Evolutionary conservation across 2,329 filamentous ascomycete species (phyloP), one percentile per base, ranked within the genome.

Genomic region (Chrysosporium queenslandicum): DNA sequence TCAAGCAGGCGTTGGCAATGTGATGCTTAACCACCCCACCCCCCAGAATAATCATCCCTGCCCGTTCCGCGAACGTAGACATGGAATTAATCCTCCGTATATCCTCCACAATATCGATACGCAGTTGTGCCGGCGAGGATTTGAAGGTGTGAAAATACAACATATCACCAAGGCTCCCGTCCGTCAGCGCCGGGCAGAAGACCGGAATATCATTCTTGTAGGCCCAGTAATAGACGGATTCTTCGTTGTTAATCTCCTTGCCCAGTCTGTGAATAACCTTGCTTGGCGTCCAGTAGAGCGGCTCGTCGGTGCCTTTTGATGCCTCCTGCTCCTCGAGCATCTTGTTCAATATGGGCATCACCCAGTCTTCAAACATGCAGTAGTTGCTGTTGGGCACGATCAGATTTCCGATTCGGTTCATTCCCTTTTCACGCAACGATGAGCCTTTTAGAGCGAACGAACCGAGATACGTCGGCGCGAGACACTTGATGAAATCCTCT

Each of bases 111-210:
- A 97, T 88, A 66, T 97, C 92, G 55, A 96, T 81, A 53, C 83
- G 81, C 39, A 98, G 77, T 68, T 91, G 86, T 55, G 75, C 73
- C 2, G 91, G 91, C 1, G 87, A 90, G 0, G 87, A 72, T 67
- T 91, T 92, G 79, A 89, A 98, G 0, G 90, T 94, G 72, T 98
- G 91, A 68, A 98, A 97, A 71, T 96, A 97, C 37, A 98, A 76
- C 92, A 98, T 98, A 68, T 98, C 92, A 4, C 92, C 92, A 18
- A 98, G 72, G 61, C 87, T 94, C 16, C 92, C 92, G 64, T 98
- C 92, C 0, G 92, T 98, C 61, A 98, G 74, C 4, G 92, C 92
- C 0, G 92, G 92, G 65, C 91, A 97, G 74, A 98, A 98, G 14
- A 98, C 85, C 0, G 92, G 92, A 53, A 98, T 97, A 67, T 92